phyloP scores from a whole-genome alignment of 768 basidiomycete species.

The Kwoniella bestiolae region DNA sequence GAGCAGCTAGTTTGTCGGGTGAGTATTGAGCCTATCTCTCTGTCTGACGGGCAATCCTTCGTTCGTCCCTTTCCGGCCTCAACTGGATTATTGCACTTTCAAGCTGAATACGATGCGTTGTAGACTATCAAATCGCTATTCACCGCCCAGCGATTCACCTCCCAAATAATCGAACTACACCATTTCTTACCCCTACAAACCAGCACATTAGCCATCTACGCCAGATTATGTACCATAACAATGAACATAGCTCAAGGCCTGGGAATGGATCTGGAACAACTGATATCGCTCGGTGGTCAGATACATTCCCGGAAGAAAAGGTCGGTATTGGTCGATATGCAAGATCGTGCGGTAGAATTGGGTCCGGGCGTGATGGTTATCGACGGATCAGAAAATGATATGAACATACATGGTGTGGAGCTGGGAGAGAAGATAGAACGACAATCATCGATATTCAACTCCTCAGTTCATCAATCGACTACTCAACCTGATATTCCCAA shows the following conservation, averaged over 20 bases:
- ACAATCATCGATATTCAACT: background rate
- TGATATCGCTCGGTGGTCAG: constrained; percentile 2
- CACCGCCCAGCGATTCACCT: constrained; percentile 16
- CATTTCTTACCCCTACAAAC: constrained; percentile 49
- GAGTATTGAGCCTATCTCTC: too few species aligned
- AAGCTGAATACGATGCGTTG: background rate
- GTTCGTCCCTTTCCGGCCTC: background rate
- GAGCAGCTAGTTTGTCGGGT: background rate
- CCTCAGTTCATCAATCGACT: background rate
- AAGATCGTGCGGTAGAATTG: too few species aligned
- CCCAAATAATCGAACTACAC: constrained; percentile 37
- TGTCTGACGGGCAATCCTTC: too few species aligned
- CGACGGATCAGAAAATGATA: too few species aligned
- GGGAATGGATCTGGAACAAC: constrained; percentile 12
- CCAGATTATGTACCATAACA: constrained; percentile 35
- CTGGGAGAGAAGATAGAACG: constrained; percentile 11
- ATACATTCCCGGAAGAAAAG: background rate
- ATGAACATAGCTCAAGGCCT: constrained; percentile 20
- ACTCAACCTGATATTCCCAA: too few species aligned
- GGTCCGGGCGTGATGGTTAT: too few species aligned
- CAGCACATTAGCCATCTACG: constrained; percentile 32
- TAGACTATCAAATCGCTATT: constrained; percentile 5
- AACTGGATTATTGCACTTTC: background rate
- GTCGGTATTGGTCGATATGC: too few species aligned
- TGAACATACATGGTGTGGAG: constrained; percentile 4